A percentile compares a stretch with the other conserved stretches of the same genome.
These are phyloP conservation scores for Wolfiporia cocos DNA, from an alignment of 1,284 basidiomycete species.

Conservation along the genomic window DNA sequence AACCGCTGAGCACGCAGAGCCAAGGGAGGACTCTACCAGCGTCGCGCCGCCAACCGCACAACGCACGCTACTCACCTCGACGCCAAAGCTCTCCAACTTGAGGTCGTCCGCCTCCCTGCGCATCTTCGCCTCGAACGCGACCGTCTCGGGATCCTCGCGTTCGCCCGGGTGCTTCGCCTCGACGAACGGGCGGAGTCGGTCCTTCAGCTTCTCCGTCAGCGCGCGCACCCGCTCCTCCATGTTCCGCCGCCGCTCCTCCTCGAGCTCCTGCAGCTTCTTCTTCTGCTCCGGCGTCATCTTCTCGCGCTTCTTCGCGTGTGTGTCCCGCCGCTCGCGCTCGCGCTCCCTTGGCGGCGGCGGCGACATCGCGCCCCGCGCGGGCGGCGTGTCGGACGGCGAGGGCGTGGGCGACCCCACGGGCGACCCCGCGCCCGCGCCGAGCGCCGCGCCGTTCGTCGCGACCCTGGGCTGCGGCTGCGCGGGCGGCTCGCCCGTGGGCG, in stretches of 20 bases:
- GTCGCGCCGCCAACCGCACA: no score
- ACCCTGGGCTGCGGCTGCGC: neutral
- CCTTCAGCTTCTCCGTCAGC: conserved; percentile 74
- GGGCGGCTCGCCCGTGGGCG: conserved; percentile 11
- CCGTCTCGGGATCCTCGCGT: conserved; percentile 80
- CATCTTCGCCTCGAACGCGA: conserved; percentile 73
- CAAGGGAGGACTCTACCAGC: neutral
- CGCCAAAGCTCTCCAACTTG: conserved; percentile 97
- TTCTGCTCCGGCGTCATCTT: conserved; percentile 82
- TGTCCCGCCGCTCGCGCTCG: conserved; percentile 28
- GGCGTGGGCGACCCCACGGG: neutral
- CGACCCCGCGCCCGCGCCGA: conserved; percentile 9
- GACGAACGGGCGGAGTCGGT: conserved; percentile 82
- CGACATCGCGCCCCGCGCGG: neutral
- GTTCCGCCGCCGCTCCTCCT: conserved; percentile 72
- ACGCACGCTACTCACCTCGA: conserved; percentile 64
- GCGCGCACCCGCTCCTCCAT: conserved; percentile 73
- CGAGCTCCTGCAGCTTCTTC: conserved; percentile 76
- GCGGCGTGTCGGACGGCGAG: neutral
- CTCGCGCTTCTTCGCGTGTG: conserved; percentile 38
- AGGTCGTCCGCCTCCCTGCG: conserved; percentile 90
- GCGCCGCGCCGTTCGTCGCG: conserved; percentile 1
- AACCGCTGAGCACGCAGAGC: conserved; percentile 3
- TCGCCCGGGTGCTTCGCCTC: conserved; percentile 87
- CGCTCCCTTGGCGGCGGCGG: neutral